phyloP scores from a whole-genome alignment of 2,329 filamentous ascomycete genomes.

The Nemania abortiva region DNA sequence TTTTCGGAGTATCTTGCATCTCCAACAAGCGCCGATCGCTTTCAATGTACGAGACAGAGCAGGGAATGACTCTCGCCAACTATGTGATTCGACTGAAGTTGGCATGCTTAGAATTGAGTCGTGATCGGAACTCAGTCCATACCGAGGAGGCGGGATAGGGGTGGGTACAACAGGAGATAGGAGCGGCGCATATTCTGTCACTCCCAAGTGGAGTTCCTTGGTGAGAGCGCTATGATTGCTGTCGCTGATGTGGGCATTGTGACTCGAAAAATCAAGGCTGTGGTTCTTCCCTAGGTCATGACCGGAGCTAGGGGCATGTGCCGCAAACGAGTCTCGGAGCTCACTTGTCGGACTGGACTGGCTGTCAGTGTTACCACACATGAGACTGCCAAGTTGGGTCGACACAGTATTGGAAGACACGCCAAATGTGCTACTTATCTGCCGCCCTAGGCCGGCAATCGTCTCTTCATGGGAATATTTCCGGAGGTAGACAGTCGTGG shows the following conservation, averaged over 20 bases:
- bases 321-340: neutral
- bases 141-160: neutral
- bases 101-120: neutral
- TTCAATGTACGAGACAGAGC: conserved; percentile 10
- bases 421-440: neutral
- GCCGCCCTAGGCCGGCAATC: neutral
- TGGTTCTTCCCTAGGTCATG: neutral
- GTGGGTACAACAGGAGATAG: neutral
- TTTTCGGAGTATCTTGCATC: conserved; percentile 22
- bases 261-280: neutral
- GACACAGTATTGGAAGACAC: neutral
- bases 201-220: neutral
- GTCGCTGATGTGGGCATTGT: neutral
- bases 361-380: neutral
- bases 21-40: conserved; percentile 17
- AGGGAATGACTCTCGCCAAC: neutral
- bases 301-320: neutral
- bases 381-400: neutral
- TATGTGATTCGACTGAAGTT: neutral
- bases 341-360: neutral
- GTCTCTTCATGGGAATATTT: conserved; percentile 15
- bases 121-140: neutral
- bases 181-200: neutral
- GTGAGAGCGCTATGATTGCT: neutral
- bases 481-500: conserved; percentile 3